Base-by-base conservation (phyloP, 75 land plant genomes). In the Sequoiadendron giganteum region DNA sequence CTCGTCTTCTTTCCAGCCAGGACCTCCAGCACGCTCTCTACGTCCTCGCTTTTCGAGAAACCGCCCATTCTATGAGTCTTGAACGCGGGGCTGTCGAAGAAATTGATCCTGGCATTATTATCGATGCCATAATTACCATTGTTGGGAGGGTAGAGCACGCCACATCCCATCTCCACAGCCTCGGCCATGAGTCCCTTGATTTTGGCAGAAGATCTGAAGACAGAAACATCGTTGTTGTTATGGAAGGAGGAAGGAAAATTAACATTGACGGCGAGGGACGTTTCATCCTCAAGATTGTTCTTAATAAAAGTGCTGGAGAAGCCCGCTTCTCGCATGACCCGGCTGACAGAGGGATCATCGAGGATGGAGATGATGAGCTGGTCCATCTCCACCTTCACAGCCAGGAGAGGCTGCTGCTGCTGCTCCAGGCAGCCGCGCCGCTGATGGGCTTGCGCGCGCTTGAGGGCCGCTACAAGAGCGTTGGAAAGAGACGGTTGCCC, bases 381-480 rank as follows among this genome's bases (percentile, higher is more conserved):
- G 88, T 96, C 97, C 16, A 98, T 89, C 95, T 98, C 99, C 1
- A 98, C 95, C 85, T 94, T 96, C 2, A 98, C 95, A 7, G 97
- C 98, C 5, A 98, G 89, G 2, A 96, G 84, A 4, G 99, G 98
- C 87, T 93, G 96, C 88, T 96, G 98, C 92, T 93, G 98, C 85
- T 91, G 92, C 91, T 96, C 98, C 3, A 94, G 90, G 89, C 93
- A 95, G 3, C 97, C 98, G 0, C 99, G 92, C 21, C 99, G 89
- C 91, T 96, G 99, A 88, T 98, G 96, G 0, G 99, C 99, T 86
- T 98, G 99, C 0, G 99, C 99, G 1, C 99, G 93, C 89, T 98
- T 98, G 72, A 98, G 91, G 3, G 99, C 99, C 8, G 99, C 98
- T 80, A 98, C 95, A 7, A 98, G 89, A 11, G 99, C 99, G 65